These are phyloP conservation scores for Arbutus unedo DNA, from an alignment of 148 eudicot genomes.

Conservation along the genomic window DNA sequence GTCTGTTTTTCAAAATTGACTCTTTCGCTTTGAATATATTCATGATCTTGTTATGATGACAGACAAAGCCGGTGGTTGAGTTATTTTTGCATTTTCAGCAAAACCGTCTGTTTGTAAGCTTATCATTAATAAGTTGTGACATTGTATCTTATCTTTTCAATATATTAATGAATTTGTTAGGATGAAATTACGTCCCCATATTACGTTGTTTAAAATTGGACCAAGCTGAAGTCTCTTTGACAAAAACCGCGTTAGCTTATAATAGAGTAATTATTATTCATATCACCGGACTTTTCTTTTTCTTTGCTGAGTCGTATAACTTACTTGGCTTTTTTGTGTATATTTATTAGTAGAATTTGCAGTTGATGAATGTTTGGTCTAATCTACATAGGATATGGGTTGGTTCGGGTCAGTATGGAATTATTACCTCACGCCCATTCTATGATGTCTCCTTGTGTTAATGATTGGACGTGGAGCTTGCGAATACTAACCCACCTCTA, in stretches of 20 bases:
- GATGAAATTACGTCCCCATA: background rate
- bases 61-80: background rate
- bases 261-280: background rate
- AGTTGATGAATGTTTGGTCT: too few relatives aligned
- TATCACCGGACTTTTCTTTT: background rate
- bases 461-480: too few relatives aligned
- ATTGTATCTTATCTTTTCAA: background rate
- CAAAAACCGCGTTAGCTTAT: conserved; percentile 2
- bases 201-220: background rate
- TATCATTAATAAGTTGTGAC: background rate
- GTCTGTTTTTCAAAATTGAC: background rate
- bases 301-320: background rate
- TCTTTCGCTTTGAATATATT: background rate
- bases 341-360: too few relatives aligned
- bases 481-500: background rate
- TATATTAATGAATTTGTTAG: background rate
- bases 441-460: too few relatives aligned
- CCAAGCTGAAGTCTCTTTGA: background rate
- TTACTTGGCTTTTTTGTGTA: too few relatives aligned
- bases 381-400: too few relatives aligned
- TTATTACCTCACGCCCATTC: too few relatives aligned
- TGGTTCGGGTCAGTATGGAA: too few relatives aligned
- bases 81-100: background rate
- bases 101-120: conserved; percentile 1
- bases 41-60: background rate